phyloP scores from a whole-genome alignment of 2,329 filamentous ascomycete genomes.

The Immersiporthe knoxdaviesiana region DNA sequence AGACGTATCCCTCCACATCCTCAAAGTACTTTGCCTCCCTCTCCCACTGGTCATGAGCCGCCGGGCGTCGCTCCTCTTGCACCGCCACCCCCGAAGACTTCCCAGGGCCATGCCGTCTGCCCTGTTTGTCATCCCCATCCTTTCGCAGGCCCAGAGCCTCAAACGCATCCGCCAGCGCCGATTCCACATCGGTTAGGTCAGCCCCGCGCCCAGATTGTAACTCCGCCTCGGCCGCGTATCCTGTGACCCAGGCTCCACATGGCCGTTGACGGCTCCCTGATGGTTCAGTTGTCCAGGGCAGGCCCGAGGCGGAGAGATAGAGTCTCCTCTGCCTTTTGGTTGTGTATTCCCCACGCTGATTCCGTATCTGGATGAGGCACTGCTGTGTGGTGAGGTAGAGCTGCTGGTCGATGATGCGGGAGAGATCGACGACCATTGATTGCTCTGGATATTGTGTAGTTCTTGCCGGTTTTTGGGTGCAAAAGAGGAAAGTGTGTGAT shows the following conservation, averaged over 20 bases:
- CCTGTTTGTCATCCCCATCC: background rate
- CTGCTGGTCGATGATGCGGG: slow-evolving; percentile 20
- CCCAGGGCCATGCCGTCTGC: background rate
- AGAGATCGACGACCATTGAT: slow-evolving; percentile 22
- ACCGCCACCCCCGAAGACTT: background rate
- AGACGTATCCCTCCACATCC: background rate
- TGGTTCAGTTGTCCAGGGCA: background rate
- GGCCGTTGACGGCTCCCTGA: too few species aligned
- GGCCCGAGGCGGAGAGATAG: background rate
- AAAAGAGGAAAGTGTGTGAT: background rate
- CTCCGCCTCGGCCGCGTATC: background rate
- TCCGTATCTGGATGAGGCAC: slow-evolving; percentile 7
- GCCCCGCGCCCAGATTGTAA: background rate
- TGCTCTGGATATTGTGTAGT: background rate
- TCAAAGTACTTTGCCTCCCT: background rate
- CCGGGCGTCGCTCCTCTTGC: background rate
- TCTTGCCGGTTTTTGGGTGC: background rate
- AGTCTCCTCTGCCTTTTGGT: background rate
- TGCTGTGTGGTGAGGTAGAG: slow-evolving; percentile 23
- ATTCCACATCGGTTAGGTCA: background rate
- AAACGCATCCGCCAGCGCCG: background rate
- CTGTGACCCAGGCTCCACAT: background rate
- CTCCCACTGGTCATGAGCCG: background rate
- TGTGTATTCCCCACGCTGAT: background rate
- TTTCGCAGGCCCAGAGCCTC: background rate